Base-by-base conservation (phyloP, 1,284 basidiomycete genomes). In the Pterulicium gracile region DNA sequence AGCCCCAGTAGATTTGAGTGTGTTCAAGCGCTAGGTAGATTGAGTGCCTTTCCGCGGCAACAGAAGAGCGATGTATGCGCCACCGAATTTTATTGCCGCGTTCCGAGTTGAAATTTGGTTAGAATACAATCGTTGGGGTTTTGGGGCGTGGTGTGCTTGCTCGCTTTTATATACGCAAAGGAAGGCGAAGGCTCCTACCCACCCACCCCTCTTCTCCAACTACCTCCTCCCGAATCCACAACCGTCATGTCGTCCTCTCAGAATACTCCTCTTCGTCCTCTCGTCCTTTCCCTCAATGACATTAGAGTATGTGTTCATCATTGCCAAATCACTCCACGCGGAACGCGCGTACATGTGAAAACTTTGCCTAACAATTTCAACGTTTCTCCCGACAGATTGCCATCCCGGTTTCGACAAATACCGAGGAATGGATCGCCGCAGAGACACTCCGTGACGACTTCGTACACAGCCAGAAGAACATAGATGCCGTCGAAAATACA, bases 401-500 rank as follows among this genome's bases (percentile, higher is more conserved):
- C 52, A 81, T 95, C 61, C 89, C 87, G 49, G 86, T 94, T 51
- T 82, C 88, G 43, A 81, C 86, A 15, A 70, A 72, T 34, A 58
- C 70, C 52, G 77, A 89, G 59, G 81, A 90, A 63, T 94, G 91
- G 90, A 87, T 91, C 57, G 75, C 81, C 45, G 89, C 89, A 47
- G 88, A 92, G 64, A 80, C 91, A 56, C 76, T 93, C 51, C 75
- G 86, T 60, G 89, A 93, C 57, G 87, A 91, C 54, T 94, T 93
- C 62, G 66, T 73, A 49, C 79, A 88, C 61, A 66, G 73, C 47
- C 76, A 86, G 58, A 67, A 71, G 44, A 69, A 70, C 57, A 49
- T 71, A 58, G 73, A 80, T 61, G 67, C 71, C 49, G 62, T 73
- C 58, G 72, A 77, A 56, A 67, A 62, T 46, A 66, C 71, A 44